Conservation (phyloP, 2,329 filamentous ascomycete species). For the Fusarium verticillioides region DNA sequence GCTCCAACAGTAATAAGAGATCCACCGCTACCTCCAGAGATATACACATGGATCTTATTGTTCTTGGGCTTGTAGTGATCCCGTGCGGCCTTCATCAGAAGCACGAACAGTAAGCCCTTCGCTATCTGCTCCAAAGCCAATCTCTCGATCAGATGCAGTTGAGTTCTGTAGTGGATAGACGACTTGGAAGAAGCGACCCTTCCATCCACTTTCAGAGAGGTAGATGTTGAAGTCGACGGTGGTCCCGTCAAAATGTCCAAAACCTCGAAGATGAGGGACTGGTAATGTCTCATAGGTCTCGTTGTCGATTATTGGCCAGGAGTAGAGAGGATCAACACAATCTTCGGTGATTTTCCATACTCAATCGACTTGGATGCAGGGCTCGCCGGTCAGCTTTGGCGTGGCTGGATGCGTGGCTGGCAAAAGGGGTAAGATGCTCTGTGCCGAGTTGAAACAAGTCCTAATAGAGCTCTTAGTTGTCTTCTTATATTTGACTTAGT, state of each 20-base stretch:
- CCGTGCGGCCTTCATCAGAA: accelerated
- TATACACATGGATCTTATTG: background rate
- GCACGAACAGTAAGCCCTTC: background rate
- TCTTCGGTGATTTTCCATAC: background rate
- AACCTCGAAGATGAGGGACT: accelerated
- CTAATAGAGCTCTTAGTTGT: accelerated
- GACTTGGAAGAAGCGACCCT: background rate
- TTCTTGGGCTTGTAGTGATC: background rate
- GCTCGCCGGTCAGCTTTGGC: background rate
- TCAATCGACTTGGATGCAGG: background rate
- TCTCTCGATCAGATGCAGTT: background rate
- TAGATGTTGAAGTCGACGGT: background rate
- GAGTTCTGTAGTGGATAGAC: background rate
- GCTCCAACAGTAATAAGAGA: background rate
- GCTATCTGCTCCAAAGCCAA: accelerated
- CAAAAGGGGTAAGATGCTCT: background rate
- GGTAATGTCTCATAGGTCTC: background rate
- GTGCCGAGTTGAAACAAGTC: background rate
- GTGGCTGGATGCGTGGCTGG: accelerated
- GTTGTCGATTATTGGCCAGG: accelerated
- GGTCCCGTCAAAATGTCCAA: accelerated
- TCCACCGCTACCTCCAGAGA: background rate
- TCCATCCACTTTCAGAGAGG: accelerated
- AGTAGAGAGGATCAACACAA: background rate
- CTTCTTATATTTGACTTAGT: accelerated